Base-by-base conservation (phyloP, 2,329 filamentous ascomycete genomes). In the Colletotrichum gloeosporioides region DNA sequence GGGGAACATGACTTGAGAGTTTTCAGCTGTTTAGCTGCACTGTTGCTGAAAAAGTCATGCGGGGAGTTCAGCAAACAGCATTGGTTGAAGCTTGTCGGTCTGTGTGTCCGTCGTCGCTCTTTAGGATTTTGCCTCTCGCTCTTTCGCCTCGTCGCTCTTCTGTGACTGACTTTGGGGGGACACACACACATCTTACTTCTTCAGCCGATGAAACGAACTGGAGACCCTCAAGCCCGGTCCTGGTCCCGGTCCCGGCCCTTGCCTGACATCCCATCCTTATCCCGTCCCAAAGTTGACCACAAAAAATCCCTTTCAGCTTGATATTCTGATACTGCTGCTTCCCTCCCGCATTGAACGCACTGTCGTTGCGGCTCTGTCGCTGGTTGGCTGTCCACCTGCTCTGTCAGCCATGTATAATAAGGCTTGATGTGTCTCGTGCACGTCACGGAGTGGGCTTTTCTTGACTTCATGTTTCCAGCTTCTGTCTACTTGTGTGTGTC, bases 141-240 rank as follows among this genome's bases (percentile, higher is more conserved):
- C 32, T 36, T 72, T 67, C 32, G 49, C 62, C 62, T 27, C 63
- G 29, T 57, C 53, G 62, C 70, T 57, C 32, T 22, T 55, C 57
- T 62, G 57, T 31, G 25, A 62, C 57, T 62, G 15, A 39, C 36
- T 57, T 57, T 57, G 53, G 25, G 36, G 36, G 8, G 4, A 61
- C 22, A 31, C 39, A 49, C 44, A 49, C 44, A n/a, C 16, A 31
- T 31, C 29, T 62, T 32, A 18, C 29, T 62, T 57, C 34, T 65
- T 72, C 70, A 73, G 55, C 64, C 64, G 71, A 73, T 73, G 71
- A 73, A 73, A 73, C 71, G 71, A 73, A 73, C 71, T 55, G 55
- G 71, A 73, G 64, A 69, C 71, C 64, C 62, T 32, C 31, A 39
- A 31, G 55, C 44, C 29, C 44, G 15, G 34, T 53, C 29, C 71